Evolutionary conservation across 1,284 basidiomycete genomes (phyloP).

Genomic region (Ceratobasidium sp.): DNA sequence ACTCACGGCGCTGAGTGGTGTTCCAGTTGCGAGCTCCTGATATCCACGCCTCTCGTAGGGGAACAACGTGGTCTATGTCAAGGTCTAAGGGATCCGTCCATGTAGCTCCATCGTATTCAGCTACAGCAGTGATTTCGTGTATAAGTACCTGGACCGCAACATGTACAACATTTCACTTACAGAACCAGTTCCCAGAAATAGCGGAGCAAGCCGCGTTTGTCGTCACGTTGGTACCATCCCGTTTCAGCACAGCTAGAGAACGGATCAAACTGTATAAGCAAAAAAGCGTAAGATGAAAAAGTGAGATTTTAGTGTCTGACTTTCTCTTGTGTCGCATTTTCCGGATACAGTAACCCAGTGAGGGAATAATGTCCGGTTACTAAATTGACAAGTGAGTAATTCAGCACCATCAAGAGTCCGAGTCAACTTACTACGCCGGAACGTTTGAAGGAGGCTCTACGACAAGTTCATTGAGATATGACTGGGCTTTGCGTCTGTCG

Average conservation of each 20-base stretch:
- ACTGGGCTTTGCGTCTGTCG: constrained; percentile 51
- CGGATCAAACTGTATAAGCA: too few relatives aligned
- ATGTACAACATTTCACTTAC: background rate
- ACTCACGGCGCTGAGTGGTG: constrained; percentile 56
- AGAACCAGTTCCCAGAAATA: constrained; percentile 9
- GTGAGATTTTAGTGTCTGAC: constrained; percentile 51
- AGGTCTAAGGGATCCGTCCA: constrained; percentile 64
- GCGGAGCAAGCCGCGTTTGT: background rate
- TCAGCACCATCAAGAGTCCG: background rate
- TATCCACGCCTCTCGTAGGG: constrained; percentile 55
- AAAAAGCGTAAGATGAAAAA: too few relatives aligned
- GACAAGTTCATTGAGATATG: constrained; percentile 55
- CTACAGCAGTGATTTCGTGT: constrained; percentile 44
- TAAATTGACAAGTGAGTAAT: constrained; percentile 50
- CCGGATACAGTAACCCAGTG: constrained; percentile 61
- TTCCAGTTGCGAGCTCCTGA: constrained; percentile 61
- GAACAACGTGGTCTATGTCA: constrained; percentile 56
- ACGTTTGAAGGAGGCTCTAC: constrained; percentile 58
- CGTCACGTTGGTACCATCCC: constrained; percentile 56
- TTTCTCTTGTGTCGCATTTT: constrained; percentile 62
- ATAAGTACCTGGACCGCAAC: too few relatives aligned
- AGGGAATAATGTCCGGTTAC: constrained; percentile 54
- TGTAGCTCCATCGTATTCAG: constrained; percentile 53
- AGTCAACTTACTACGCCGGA: constrained; percentile 43
- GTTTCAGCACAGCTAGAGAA: constrained; percentile 40